These are phyloP conservation scores for Solanum habrochaites DNA, from an alignment of 257 asterid genomes.

Conservation along the genomic window DNA sequence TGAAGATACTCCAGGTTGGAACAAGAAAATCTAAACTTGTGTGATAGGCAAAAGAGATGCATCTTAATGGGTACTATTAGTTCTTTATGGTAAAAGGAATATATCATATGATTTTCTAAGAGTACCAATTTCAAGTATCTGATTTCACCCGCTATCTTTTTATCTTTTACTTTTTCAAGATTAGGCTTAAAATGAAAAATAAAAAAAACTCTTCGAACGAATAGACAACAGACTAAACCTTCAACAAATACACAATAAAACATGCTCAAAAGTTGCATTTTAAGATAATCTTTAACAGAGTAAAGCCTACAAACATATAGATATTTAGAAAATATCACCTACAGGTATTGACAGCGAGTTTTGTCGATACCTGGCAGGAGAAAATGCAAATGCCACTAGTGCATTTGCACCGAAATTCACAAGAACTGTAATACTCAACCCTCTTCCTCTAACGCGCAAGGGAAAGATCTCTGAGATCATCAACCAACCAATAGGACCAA, in stretches of 20 bases:
- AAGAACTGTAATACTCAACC: conserved; percentile 80
- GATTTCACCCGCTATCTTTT: not conserved
- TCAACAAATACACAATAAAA: not conserved
- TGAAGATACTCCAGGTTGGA: not conserved
- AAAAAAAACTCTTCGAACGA: not conserved
- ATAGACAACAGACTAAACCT: not conserved
- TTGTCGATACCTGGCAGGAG: too few relatives aligned
- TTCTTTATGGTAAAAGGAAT: not conserved
- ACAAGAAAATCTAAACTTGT: not conserved
- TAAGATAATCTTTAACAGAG: not conserved
- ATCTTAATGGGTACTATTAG: not conserved
- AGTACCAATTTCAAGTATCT: not conserved
- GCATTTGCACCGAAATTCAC: conserved; percentile 86
- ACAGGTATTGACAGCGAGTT: too few relatives aligned
- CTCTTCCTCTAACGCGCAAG: conserved; percentile 81
- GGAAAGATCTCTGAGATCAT: conserved; percentile 95
- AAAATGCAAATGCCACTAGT: conserved; percentile 82
- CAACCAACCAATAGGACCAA: conserved; percentile 98
- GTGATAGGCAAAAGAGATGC: not conserved
- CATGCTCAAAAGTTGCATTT: not conserved
- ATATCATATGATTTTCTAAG: not conserved
- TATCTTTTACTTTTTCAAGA: not conserved
- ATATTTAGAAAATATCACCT: too few relatives aligned
- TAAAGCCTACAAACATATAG: too few relatives aligned
- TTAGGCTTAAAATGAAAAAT: not conserved